phyloP scores from a whole-genome alignment of 345 rosid species.

The Melaleuca quinquenervia region DNA sequence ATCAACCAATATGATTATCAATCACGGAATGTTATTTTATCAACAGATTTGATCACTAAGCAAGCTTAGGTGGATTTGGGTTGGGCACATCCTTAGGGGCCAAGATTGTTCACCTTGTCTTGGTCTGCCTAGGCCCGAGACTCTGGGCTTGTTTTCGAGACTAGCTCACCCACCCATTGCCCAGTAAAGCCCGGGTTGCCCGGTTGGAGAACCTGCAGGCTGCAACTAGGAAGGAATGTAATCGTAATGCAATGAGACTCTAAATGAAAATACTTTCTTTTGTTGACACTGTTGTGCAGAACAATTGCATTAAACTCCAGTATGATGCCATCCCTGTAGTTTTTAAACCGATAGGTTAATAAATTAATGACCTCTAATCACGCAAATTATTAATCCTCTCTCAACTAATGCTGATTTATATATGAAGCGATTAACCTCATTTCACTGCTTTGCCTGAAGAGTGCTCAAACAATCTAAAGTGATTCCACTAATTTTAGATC shows the following conservation, averaged over 20 bases:
- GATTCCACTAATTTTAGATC: not conserved
- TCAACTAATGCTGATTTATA: not conserved
- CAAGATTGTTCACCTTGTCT: too few relatives aligned
- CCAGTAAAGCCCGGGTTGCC: too few relatives aligned
- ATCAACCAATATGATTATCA: not conserved
- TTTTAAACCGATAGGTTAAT: not conserved
- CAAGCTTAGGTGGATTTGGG: too few relatives aligned
- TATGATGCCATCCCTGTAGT: not conserved
- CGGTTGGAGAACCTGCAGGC: not conserved
- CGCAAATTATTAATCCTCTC: not conserved
- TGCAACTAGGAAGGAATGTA: not conserved
- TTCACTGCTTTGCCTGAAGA: not conserved
- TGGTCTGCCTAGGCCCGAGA: too few relatives aligned
- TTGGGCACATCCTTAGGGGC: too few relatives aligned
- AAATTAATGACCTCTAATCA: not conserved
- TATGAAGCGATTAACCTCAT: not conserved
- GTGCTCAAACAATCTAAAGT: not conserved
- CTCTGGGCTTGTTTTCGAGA: too few relatives aligned
- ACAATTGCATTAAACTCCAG: not conserved
- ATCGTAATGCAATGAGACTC: not conserved
- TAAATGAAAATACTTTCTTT: not conserved
- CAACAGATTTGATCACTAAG: too few relatives aligned
- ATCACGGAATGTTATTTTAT: too few relatives aligned
- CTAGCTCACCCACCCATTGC: too few relatives aligned
- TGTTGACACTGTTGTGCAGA: not conserved